A percentile compares a stretch with the other conserved stretches of the same genome.
Conservation (phyloP, 177 flowering plant genomes). For the Vitis hybrid region DNA sequence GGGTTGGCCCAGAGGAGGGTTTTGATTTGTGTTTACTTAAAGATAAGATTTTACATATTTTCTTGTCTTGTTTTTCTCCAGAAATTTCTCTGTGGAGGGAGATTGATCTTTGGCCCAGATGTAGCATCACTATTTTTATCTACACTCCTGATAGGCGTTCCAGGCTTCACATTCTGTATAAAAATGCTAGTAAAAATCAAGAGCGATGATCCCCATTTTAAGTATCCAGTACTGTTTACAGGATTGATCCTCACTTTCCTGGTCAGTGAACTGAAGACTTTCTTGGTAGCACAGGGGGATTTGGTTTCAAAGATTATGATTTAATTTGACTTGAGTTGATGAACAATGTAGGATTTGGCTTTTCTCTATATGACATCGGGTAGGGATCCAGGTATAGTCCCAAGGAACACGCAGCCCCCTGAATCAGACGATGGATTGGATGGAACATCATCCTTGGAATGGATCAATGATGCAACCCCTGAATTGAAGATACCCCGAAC, state of each 20-base stretch:
- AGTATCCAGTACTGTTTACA: conserved; percentile 19
- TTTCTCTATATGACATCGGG: conserved; percentile 81
- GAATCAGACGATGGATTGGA: conserved; percentile 47
- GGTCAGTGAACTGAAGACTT: conserved; percentile 18
- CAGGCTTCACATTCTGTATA: conserved; percentile 69
- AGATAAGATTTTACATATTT: background rate
- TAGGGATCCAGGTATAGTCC: conserved; percentile 91
- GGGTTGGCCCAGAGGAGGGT: no score
- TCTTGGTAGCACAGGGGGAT: background rate
- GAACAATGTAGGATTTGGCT: conserved; percentile 55
- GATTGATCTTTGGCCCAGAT: conserved; percentile 83
- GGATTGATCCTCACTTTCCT: conserved; percentile 29
- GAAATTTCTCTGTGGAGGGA: conserved; percentile 75
- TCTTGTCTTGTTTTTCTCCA: conserved; percentile 20
- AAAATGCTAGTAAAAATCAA: conserved; percentile 34
- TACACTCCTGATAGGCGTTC: conserved; percentile 59
- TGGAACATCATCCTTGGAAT: conserved; percentile 60
- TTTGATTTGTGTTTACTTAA: background rate
- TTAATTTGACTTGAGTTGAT: background rate
- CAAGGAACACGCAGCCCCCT: conserved; percentile 62
- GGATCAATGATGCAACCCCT: conserved; percentile 53
- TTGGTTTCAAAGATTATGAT: background rate
- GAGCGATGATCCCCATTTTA: conserved; percentile 23
- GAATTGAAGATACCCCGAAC: conserved; percentile 36
- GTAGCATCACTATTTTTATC: conserved; percentile 63